Evolutionary conservation across 2,329 filamentous ascomycete genomes (phyloP).

Genomic region (Aspergillus intermedius): DNA sequence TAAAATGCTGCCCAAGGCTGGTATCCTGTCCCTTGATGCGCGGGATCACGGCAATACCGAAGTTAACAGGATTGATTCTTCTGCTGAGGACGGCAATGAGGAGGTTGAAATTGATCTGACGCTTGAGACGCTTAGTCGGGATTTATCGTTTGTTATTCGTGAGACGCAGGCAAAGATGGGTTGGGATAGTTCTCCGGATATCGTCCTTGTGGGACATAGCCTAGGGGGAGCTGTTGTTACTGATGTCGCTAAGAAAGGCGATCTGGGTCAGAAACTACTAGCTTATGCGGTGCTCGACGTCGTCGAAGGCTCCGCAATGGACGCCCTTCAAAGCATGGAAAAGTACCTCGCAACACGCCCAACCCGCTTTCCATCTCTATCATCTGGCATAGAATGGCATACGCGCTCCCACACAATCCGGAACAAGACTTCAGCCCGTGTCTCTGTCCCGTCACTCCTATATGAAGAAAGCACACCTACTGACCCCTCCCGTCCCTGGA

Average conservation of each 20-base stretch:
- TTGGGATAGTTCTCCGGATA: constrained; percentile 67
- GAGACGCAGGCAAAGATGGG: constrained; percentile 61
- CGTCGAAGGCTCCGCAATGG: constrained; percentile 88
- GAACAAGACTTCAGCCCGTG: constrained; percentile 73
- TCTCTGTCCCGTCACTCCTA: constrained; percentile 77
- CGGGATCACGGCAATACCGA: constrained; percentile 73
- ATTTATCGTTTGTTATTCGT: constrained; percentile 64
- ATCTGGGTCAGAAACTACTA: constrained; percentile 62
- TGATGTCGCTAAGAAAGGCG: constrained; percentile 64
- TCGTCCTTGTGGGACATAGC: constrained; percentile 84
- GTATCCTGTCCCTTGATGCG: constrained; percentile 78
- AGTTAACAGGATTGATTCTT: constrained; percentile 22
- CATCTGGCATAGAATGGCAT: constrained; percentile 89
- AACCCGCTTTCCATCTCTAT: constrained; percentile 65
- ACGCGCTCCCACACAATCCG: constrained; percentile 80
- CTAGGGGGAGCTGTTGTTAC: constrained; percentile 88
- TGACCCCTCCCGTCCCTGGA: constrained; percentile 53
- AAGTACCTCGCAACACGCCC: constrained; percentile 81
- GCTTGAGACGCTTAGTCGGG: constrained; percentile 64
- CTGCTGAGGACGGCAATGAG: constrained; percentile 10
- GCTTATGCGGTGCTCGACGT: constrained; percentile 91
- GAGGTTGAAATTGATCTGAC: constrained; percentile 56
- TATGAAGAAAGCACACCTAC: constrained; percentile 35
- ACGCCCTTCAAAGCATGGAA: constrained; percentile 90
- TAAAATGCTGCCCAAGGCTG: constrained; percentile 69